Evolutionary conservation across 495 filamentous ascomycete species (phyloP).

Genomic region (Pyrenula massariospora): DNA sequence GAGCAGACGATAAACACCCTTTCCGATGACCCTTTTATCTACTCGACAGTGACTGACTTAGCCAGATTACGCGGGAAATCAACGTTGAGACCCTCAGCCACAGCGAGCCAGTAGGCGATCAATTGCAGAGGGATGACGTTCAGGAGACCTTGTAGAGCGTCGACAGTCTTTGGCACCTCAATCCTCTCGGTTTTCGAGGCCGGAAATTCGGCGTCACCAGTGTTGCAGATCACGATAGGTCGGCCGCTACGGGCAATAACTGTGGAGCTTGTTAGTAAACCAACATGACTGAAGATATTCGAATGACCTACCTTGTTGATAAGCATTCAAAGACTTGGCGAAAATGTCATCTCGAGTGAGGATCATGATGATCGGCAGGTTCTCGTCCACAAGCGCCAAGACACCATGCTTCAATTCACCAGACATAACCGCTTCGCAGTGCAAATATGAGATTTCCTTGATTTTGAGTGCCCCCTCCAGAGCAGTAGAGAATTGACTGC

Average conservation of each 20-base stretch:
- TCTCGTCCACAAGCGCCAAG: slow-evolving; percentile 91
- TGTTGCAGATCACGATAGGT: slow-evolving; percentile 97
- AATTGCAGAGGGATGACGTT: slow-evolving; percentile 97
- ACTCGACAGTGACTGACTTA: slow-evolving; percentile 98
- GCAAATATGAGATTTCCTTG: slow-evolving; percentile 98
- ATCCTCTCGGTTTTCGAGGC: slow-evolving; percentile 86
- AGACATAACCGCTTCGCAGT: slow-evolving; percentile 99
- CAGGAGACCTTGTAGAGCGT: slow-evolving; percentile 87
- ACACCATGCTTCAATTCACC: slow-evolving; percentile 98
- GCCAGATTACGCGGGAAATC: slow-evolving; percentile 96
- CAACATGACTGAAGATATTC: background rate
- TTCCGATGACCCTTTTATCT: background rate
- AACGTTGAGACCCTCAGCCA: slow-evolving; percentile 89
- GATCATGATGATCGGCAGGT: slow-evolving; percentile 99
- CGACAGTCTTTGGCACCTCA: slow-evolving; percentile 90
- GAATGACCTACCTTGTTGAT: slow-evolving; percentile 72
- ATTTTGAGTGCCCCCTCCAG: slow-evolving; percentile 96
- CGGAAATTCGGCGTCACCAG: slow-evolving; percentile 78
- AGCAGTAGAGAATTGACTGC: slow-evolving; percentile 92
- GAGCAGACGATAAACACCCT: background rate
- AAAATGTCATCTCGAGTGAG: slow-evolving; percentile 91
- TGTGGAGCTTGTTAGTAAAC: slow-evolving; percentile 17
- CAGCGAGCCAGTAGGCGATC: slow-evolving; percentile 96
- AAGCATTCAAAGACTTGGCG: slow-evolving; percentile 93
- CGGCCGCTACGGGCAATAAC: slow-evolving; percentile 89